Base-by-base conservation (phyloP, 1,139 yeast genomes). In the Suhomyces terraborum region DNA sequence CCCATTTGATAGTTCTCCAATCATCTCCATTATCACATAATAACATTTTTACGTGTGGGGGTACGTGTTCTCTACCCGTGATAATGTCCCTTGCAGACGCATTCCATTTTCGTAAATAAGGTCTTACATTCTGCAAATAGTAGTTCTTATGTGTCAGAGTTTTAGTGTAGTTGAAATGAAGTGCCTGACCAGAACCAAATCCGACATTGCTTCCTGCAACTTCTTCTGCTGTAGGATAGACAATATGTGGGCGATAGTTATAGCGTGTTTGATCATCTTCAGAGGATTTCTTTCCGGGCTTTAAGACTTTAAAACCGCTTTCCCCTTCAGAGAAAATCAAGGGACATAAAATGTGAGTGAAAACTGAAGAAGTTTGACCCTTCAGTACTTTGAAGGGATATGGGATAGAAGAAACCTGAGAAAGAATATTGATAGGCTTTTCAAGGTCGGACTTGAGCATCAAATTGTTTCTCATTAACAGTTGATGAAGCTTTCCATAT, bases 401-500 rank as follows among this genome's bases (percentile, higher is more conserved):
- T 1, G 87, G 82, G 14, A 84, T 77, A 0, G 86, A 73, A 0
- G 88, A 80, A 0, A 73, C 69, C 56, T 82, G 88, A 0, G 82
- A 74, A 6, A 79, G 54, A 2, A 78, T 58, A 25, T 71, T 71
- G 23, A 62, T 55, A 20, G 38, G 36, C n/a, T 43, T 40, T 7
- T 37, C 45, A 2, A 38, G 21, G 7, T 47, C 43, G 17, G 51
- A 47, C 1, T 45, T 41, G 0, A 69, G 51, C 7, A 73, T 53
- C 13, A 73, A 55, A 4, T 63, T 47, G 32, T 68, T 64, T 17
- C 67, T 46, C 27, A 57, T 51, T 6, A 81, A 55, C 0, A 70
- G 58, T 29, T 73, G 72, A 37, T 66, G 61, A n/a, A 82, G 61
- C 41, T 70, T 71, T 3, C 77, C 76, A 44, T 75, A 77, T 0